Evolutionary conservation across 2,329 filamentous ascomycete species (phyloP), one percentile per base, ranked within the genome.

Genomic region (Cladosporium sp.): DNA sequence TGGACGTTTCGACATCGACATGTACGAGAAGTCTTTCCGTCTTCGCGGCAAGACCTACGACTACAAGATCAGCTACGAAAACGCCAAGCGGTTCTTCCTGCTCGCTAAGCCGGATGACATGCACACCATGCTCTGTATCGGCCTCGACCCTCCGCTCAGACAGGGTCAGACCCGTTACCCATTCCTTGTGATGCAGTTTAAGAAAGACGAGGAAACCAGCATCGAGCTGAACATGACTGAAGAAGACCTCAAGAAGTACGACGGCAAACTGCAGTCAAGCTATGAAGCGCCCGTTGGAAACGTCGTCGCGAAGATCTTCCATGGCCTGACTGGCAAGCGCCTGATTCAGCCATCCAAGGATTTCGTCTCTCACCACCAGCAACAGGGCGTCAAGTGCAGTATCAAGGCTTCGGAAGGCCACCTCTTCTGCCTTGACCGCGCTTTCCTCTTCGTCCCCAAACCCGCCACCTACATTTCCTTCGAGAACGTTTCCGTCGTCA

Each of bases 381-480:
- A 96, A 70, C 89, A 85, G 60, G 93, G 93, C 52, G 95, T 99
- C 72, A 99, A 99, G 74, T 99, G 93, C 72, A 95, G 91, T n/a
- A 96, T 99, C 82, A 99, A 99, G 74, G 95, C 95, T 48, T 96
- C 95, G 70, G 93, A 99, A 73, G 93, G 95, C 54, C 91, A 96
- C 66, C 77, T 99, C 44, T 99, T 95, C 80, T 96, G 91, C 68
- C 75, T 99, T 59, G 93, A 99, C 72, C 96, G 96, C 73, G 92
- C 91, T 7, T 95, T 99, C 71, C 95, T 99, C 82, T 99, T 99
- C 69, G 93, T 99, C 13, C 93, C 93, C 27, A 99, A 99, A 74
- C 93, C 93, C 1, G 91, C 93, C 13, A 96, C 92, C 1, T 99
- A 97, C 73, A 92, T 99, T 54, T 87, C 89, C 54, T 95, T 96